These are phyloP conservation scores for Phaeophleospora eucalypticola DNA, from an alignment of 2,329 filamentous ascomycete genomes.

Conservation along the genomic window DNA sequence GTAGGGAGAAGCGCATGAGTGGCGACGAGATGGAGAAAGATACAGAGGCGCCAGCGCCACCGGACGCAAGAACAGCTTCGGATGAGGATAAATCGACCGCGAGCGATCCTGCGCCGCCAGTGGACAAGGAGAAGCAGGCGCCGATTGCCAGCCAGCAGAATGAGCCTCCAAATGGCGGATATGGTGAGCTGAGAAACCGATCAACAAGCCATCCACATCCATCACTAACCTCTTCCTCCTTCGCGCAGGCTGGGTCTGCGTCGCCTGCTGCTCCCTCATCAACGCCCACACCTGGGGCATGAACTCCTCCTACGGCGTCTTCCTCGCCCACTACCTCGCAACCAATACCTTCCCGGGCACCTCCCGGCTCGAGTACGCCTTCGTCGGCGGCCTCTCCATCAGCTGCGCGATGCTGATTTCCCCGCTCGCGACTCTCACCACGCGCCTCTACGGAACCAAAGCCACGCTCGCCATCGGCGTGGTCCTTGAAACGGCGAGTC, in stretches of 20 bases:
- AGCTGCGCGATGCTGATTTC: conserved; percentile 64
- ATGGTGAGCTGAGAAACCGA: not conserved
- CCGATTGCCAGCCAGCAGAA: not conserved
- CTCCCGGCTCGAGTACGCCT: conserved; percentile 65
- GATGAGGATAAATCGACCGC: not conserved
- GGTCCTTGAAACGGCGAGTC: conserved; percentile 58
- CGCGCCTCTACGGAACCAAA: conserved; percentile 60
- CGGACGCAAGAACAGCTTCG: not conserved
- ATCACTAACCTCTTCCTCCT: too few species aligned
- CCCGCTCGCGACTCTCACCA: conserved; percentile 61
- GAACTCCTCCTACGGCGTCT: conserved; percentile 60
- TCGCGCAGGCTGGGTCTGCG: conserved; percentile 54
- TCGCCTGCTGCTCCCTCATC: conserved; percentile 41
- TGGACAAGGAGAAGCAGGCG: not conserved
- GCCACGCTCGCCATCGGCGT: conserved; percentile 62
- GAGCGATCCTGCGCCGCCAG: not conserved
- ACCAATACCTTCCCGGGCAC: conserved; percentile 60
- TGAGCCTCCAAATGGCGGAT: not conserved
- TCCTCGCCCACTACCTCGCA: conserved; percentile 70
- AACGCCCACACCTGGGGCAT: conserved; percentile 47
- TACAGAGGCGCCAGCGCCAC: not conserved
- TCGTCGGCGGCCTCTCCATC: conserved; percentile 69
- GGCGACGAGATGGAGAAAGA: not conserved
- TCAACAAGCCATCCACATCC: too few species aligned
- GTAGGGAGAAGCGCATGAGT: too few species aligned